Evolutionary conservation across 306 rosid species (phyloP).

Genomic region (Citrullus colocynthis): DNA sequence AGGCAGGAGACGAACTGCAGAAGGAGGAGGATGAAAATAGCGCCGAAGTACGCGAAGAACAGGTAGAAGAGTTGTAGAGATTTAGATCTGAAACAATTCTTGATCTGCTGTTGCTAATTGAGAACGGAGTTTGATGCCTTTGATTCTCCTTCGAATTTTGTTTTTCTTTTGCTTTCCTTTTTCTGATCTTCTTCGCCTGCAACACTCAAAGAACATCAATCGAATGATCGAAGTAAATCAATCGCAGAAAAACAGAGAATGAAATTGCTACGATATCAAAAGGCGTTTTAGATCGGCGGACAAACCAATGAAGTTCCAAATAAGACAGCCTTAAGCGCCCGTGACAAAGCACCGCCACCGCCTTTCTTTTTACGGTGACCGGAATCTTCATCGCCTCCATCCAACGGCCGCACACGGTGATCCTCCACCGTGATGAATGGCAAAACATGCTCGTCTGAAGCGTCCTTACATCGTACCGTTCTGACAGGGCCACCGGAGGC

Average conservation of each 20-base stretch:
- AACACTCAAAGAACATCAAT: background rate
- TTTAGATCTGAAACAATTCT: background rate
- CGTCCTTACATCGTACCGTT: background rate
- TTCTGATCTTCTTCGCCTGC: background rate
- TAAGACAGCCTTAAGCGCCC: background rate
- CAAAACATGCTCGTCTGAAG: background rate
- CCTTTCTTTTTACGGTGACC: background rate
- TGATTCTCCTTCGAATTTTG: background rate
- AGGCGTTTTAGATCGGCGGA: background rate
- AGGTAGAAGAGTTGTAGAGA: background rate
- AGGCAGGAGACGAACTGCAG: background rate
- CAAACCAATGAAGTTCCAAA: slow-evolving; percentile 4
- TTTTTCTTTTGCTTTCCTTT: background rate
- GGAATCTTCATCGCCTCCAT: background rate
- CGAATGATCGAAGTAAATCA: background rate
- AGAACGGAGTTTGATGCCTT: background rate
- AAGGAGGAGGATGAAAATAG: background rate
- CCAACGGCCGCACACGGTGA: background rate
- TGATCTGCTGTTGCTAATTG: background rate
- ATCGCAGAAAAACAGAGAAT: background rate
- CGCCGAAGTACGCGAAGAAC: background rate
- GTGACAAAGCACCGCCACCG: background rate
- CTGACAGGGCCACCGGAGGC: background rate
- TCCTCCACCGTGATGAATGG: background rate
- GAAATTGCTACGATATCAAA: background rate